These are phyloP conservation scores for Fusarium palustre DNA, from an alignment of 2,329 filamentous ascomycete genomes.

Conservation along the genomic window DNA sequence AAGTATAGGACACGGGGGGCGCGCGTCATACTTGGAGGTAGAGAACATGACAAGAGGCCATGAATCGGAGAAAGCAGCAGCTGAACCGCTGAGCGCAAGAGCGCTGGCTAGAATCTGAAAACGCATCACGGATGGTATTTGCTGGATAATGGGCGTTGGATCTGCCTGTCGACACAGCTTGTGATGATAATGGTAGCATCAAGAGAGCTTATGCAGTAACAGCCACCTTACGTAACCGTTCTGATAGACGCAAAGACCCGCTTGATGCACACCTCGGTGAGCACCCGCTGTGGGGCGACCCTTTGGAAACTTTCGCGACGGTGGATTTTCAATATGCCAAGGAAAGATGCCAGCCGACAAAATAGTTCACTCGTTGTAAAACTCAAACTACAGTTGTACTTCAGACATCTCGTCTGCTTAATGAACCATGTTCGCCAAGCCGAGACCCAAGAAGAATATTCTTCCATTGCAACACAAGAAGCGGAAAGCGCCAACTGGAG, in stretches of 20 bases:
- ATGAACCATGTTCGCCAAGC: slow-evolving; percentile 64
- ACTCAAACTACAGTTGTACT: background rate
- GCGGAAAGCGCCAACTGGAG: slow-evolving; percentile 68
- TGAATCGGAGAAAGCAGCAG: slow-evolving; percentile 83
- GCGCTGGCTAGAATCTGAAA: slow-evolving; percentile 62
- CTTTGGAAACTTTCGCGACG: slow-evolving; percentile 43
- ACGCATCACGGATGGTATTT: slow-evolving; percentile 62
- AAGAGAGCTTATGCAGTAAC: slow-evolving; percentile 44
- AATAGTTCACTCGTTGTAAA: slow-evolving; percentile 11
- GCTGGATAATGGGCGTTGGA: slow-evolving; percentile 41
- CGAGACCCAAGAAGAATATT: slow-evolving; percentile 67
- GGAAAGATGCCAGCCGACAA: slow-evolving; percentile 13
- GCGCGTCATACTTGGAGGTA: slow-evolving; percentile 75
- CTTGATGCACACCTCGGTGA: slow-evolving; percentile 48
- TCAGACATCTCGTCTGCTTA: background rate
- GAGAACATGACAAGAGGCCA: slow-evolving; percentile 92
- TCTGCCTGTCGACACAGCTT: slow-evolving; percentile 46
- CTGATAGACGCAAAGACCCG: slow-evolving; percentile 37
- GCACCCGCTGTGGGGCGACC: slow-evolving; percentile 10
- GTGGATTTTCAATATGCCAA: slow-evolving; percentile 34
- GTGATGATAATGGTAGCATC: slow-evolving; percentile 36
- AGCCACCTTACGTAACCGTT: slow-evolving; percentile 46
- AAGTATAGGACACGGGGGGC: slow-evolving; percentile 21
- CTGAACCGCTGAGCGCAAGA: slow-evolving; percentile 67
- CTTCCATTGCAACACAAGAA: slow-evolving; percentile 74